Base-by-base conservation (phyloP, 495 filamentous ascomycete genomes). In the Podospora anserina region DNA sequence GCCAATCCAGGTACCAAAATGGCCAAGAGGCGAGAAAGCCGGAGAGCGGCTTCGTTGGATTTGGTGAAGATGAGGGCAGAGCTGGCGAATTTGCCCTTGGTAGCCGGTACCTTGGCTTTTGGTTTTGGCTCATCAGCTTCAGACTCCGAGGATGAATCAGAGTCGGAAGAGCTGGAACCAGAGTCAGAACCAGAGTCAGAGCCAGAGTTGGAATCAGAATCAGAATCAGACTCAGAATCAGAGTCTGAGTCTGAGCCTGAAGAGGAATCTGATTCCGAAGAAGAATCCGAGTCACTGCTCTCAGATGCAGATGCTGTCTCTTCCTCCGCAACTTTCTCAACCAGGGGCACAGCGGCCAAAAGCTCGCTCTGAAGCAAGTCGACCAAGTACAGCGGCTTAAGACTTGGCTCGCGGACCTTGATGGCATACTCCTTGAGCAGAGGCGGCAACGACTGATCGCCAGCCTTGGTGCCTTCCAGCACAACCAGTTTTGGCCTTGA, bases 361-460 rank as follows among this genome's bases (percentile, higher is more conserved):
- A 78, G 67, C 26, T 72, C 67, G 70, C 80, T 83, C 61, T 80
- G 77, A 44, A 93, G 82, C 55, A 94, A 73, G 58, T 87, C 83
- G 44, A 89, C 67, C 19, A 99, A 83, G 74, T 93, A 93, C 7
- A 99, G 82, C 1, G 95, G 94, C 79, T 98, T 99, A 23, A 92
- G 83, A 49, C 85, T 86, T 18, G 85, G 88, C 70, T 96, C 89
- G 19, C 86, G 85, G 27, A 97, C 87, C 34, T 91, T 87, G 19
- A 97, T 79, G 20, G 88, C 90, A 63, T 82, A 86, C 77, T 99
- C 95, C 34, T 84, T 75, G 55, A 99, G 82, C 0, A 85, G 84
- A 0, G 85, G 74, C 0, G 95, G 94, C 0, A 97, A 80, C 16
- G 85, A 84, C 74, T 91, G 78, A 16, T 81, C 77, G 20, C 71